A percentile compares a stretch with the other conserved stretches of the same genome.
phyloP scores from a whole-genome alignment of 2,329 filamentous ascomycete species.

The Coniochaeta sp. region DNA sequence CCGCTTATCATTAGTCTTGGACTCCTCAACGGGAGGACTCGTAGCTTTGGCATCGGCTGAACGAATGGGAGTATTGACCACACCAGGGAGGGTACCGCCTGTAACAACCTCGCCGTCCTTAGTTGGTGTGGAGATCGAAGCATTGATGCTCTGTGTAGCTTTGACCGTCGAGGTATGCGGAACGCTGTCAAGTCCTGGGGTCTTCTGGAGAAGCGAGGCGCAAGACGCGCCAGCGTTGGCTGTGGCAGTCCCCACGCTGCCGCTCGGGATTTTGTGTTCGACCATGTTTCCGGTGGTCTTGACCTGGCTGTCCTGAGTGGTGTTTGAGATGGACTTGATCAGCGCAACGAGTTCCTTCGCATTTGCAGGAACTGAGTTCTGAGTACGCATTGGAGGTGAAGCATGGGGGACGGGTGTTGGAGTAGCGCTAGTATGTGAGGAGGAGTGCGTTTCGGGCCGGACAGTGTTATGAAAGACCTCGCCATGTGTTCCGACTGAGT shows the following conservation, averaged over 20 bases:
- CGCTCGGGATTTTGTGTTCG: no score
- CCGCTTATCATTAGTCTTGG: no score
- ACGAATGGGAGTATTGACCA: background rate
- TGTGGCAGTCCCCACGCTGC: background rate
- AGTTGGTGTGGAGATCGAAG: background rate
- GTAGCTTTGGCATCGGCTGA: background rate
- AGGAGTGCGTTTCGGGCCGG: background rate
- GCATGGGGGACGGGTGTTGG: slow-evolving; percentile 3
- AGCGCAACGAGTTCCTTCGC: slow-evolving; percentile 11
- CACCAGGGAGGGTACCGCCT: background rate
- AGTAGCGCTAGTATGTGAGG: background rate
- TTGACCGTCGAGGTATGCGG: background rate
- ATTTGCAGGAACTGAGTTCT: slow-evolving; percentile 8
- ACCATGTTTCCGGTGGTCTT: background rate
- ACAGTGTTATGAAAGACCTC: background rate
- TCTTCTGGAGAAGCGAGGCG: background rate
- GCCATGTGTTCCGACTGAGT: background rate
- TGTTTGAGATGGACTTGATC: slow-evolving; percentile 10
- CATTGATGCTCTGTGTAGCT: background rate
- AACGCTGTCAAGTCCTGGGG: background rate
- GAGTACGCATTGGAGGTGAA: background rate
- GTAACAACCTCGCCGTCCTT: background rate
- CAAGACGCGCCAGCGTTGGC: background rate
- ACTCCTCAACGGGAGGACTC: no score
- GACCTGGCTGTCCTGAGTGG: background rate